Evolutionary conservation across 2,329 filamentous ascomycete species (phyloP), one percentile per base, ranked within the genome.

Genomic region (Cladophialophora carrionii): DNA sequence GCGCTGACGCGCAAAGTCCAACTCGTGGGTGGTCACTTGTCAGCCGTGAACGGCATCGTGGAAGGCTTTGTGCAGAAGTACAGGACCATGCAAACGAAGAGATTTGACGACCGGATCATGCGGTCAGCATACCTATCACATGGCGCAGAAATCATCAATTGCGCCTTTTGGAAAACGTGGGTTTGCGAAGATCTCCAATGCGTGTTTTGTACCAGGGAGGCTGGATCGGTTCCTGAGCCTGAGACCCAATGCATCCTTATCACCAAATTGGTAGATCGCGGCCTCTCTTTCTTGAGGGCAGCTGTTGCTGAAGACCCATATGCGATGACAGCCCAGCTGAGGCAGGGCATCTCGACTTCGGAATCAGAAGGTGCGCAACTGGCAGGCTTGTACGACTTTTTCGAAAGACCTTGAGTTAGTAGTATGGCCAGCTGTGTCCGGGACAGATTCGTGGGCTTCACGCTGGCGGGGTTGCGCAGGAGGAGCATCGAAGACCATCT

Each of bases 121-220:
- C 60, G 60, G 32, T 62, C 52, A 7, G 56, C 61, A 22, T 60
- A 34, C 32, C 43, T 60, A 0, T 52, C 56, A 12, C 56, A 59
- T 20, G 61, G 55, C 24, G 54, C 61, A n/a, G 61, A 63, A 56
- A 49, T 63, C 14, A 31, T 63, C 56, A 63, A 63, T 37, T 41
- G 46, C 43, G 61, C 61, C 22, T 63, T 63, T 22, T 63, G 61
- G 41, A 63, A 63, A 48, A 57, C n/a, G 20, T 63, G 61, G 61
- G n/a, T 53, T 6, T 63, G 61, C 22, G 22, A 31, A 2, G 61
- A 63, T 54, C 55, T 48, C 14, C 20, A 26, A 14, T 63, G 61
- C 32, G 4, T 37, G 8, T n/a, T 31, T 0, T 56, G 60, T 29
- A 22, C 8, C 22, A 10, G 17, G 60, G 24, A 4, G 4, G 3